Evolutionary conservation across 768 basidiomycete genomes (phyloP).

Genomic region (Suillus brevipes): DNA sequence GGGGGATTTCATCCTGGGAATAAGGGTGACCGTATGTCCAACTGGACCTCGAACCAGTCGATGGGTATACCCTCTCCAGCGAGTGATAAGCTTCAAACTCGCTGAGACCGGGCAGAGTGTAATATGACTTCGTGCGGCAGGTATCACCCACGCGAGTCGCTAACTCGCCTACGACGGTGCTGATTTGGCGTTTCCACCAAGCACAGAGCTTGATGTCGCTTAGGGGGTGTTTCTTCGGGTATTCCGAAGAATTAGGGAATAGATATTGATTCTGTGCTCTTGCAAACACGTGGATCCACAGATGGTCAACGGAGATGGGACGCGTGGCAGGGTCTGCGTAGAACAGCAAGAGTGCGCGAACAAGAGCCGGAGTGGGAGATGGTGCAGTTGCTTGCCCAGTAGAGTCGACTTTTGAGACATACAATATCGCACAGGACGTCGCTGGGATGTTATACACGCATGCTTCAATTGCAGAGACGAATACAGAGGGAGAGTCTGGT

Average conservation of each 20-base stretch:
- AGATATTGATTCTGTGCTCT: slow-evolving; percentile 89
- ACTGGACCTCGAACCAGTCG: slow-evolving; percentile 16
- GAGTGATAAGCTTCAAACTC: slow-evolving; percentile 66
- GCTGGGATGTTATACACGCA: slow-evolving; percentile 71
- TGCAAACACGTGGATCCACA: slow-evolving; percentile 90
- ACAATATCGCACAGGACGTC: slow-evolving; percentile 71
- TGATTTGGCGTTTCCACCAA: slow-evolving; percentile 89
- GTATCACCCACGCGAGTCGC: slow-evolving; percentile 11
- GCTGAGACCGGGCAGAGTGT: slow-evolving; percentile 69
- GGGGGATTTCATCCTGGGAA: slow-evolving; percentile 40
- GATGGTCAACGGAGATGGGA: slow-evolving; percentile 51
- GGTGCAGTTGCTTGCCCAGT: slow-evolving; percentile 72
- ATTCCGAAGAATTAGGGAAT: slow-evolving; percentile 84
- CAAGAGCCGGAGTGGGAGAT: slow-evolving; percentile 69
- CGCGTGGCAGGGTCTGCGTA: slow-evolving; percentile 65
- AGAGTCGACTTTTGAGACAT: slow-evolving; percentile 93
- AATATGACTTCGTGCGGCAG: slow-evolving; percentile 42
- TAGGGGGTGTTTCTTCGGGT: slow-evolving; percentile 66
- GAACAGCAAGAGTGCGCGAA: slow-evolving; percentile 62
- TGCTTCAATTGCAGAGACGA: slow-evolving; percentile 82
- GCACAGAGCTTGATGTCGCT: slow-evolving; percentile 78
- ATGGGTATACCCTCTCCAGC: slow-evolving; percentile 41
- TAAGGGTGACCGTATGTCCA: slow-evolving; percentile 89
- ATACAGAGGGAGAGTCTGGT: slow-evolving; percentile 51
- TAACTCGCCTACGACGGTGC: slow-evolving; percentile 51